These are phyloP conservation scores for Chalciporus sp. DNA, from an alignment of 1,284 basidiomycete genomes.

Conservation along the genomic window DNA sequence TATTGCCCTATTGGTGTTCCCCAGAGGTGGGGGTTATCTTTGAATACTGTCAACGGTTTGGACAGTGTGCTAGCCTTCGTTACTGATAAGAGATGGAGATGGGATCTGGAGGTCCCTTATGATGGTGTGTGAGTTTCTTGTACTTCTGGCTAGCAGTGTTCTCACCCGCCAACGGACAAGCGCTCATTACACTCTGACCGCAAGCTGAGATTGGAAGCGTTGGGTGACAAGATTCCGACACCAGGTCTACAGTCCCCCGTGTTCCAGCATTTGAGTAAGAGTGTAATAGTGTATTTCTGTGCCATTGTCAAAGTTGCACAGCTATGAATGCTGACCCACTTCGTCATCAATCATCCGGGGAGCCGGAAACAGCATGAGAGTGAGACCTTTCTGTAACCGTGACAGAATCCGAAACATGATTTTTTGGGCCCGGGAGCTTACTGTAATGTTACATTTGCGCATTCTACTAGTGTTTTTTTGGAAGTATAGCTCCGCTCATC, in stretches of 20 bases:
- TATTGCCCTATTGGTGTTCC: slow-evolving; percentile 70
- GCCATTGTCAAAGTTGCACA: too few relatives aligned
- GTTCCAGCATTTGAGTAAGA: too few relatives aligned
- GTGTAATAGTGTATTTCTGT: too few relatives aligned
- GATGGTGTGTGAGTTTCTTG: slow-evolving; percentile 72
- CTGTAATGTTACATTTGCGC: background rate
- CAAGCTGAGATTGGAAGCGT: slow-evolving; percentile 45
- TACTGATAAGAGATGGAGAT: slow-evolving; percentile 54
- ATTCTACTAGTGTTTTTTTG: background rate
- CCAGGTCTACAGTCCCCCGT: slow-evolving; percentile 59
- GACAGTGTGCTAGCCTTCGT: slow-evolving; percentile 72
- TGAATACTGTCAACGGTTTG: slow-evolving; percentile 51
- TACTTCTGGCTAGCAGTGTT: background rate
- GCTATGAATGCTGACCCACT: too few relatives aligned
- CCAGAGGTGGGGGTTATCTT: slow-evolving; percentile 66
- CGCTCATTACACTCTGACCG: slow-evolving; percentile 40
- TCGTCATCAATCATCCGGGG: too few relatives aligned
- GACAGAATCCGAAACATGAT: too few relatives aligned
- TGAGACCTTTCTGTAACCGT: too few relatives aligned
- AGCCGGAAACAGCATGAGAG: too few relatives aligned
- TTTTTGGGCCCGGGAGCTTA: background rate
- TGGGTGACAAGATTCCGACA: slow-evolving; percentile 51
- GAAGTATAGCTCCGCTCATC: background rate
- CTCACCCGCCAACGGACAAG: slow-evolving; percentile 37
- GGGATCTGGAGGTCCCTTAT: slow-evolving; percentile 83